Evolutionary conservation across 1,284 basidiomycete genomes (phyloP).

Genomic region (Ustilago vetiveriae): DNA sequence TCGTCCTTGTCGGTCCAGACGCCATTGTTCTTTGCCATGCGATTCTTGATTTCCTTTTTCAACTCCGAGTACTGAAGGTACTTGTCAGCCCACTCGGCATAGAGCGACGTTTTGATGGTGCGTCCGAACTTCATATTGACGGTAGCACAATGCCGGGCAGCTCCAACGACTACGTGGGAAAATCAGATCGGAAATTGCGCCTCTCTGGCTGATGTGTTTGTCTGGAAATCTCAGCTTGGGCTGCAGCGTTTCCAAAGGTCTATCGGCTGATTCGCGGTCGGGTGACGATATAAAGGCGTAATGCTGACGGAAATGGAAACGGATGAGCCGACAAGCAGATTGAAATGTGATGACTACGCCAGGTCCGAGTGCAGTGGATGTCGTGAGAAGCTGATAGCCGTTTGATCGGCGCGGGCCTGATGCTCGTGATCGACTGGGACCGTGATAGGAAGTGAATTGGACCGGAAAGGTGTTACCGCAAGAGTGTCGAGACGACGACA

Average conservation of each 20-base stretch:
- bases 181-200: too few relatives aligned
- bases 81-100: conserved; percentile 65
- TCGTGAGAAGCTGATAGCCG: not conserved
- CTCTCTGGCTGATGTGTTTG: too few relatives aligned
- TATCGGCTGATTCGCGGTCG: not conserved
- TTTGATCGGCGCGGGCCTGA: too few relatives aligned
- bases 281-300: not conserved
- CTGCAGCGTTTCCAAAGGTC: not conserved
- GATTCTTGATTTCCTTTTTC: conserved; percentile 66
- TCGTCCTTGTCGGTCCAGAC: conserved; percentile 66
- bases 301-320: not conserved
- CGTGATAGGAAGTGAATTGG: too few relatives aligned
- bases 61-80: conserved; percentile 67
- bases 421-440: too few relatives aligned
- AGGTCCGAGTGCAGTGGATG: too few relatives aligned
- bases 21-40: conserved; percentile 62
- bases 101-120: conserved; percentile 67
- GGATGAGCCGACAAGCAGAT: not conserved
- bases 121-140: conserved; percentile 65
- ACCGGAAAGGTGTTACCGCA: too few relatives aligned
- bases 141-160: not conserved
- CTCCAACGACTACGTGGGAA: too few relatives aligned
- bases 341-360: too few relatives aligned
- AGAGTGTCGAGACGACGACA: too few relatives aligned
- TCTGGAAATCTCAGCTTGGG: not conserved